Evolutionary conservation across 768 basidiomycete species (phyloP).

Genomic region (Coprinellus micaceus): DNA sequence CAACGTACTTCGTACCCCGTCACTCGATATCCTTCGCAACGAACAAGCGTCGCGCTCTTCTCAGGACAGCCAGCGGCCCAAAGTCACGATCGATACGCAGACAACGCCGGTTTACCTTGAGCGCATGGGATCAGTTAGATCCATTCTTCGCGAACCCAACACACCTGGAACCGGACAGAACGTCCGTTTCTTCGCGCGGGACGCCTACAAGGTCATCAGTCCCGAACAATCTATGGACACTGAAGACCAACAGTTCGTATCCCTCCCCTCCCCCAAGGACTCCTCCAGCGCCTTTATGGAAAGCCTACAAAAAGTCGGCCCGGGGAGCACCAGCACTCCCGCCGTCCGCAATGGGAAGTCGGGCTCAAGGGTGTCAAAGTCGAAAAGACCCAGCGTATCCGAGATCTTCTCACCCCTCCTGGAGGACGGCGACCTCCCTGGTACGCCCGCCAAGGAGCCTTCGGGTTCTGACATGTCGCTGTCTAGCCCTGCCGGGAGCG

Average conservation of each 20-base stretch:
- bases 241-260: conserved; percentile 32
- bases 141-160: conserved; percentile 67
- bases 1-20: conserved; percentile 30
- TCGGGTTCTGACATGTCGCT: conserved; percentile 28
- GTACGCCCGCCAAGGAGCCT: conserved; percentile 13
- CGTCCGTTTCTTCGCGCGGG: conserved; percentile 73
- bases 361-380: conserved; percentile 31
- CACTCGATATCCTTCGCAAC: conserved; percentile 37
- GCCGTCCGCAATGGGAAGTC: conserved; percentile 19
- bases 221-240: conserved; percentile 55
- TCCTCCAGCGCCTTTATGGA: conserved; percentile 28
- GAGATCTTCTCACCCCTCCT: conserved; percentile 47
- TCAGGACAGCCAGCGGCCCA: conserved; percentile 24
- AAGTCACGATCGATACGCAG: not conserved
- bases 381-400: conserved; percentile 41
- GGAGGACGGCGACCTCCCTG: not conserved
- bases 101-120: conserved; percentile 30
- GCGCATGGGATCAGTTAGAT: conserved; percentile 55
- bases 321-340: conserved; percentile 25
- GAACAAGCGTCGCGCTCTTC: conserved; percentile 16
- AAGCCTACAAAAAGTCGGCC: conserved; percentile 25
- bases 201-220: conserved; percentile 61
- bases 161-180: conserved; percentile 77
- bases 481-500: conserved; percentile 33
- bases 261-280: conserved; percentile 26